phyloP scores from a whole-genome alignment of 805 yeast species.

The Myxozyma melibiosi region DNA sequence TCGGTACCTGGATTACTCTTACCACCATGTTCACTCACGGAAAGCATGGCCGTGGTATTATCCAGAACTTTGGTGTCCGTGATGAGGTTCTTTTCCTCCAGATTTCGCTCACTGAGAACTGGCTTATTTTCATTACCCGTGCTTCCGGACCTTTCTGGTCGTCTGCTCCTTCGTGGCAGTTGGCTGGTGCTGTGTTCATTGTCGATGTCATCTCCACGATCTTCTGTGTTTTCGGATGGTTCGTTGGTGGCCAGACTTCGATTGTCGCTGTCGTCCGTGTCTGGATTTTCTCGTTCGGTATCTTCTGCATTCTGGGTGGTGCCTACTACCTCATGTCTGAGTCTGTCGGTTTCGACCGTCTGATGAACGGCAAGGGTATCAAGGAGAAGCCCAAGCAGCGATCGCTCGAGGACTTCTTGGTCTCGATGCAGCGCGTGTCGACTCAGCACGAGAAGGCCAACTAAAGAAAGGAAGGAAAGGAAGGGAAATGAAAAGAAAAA shows the following conservation, averaged over 20 bases:
- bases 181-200: constrained; percentile 86
- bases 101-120: constrained; percentile 93
- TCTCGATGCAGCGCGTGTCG: constrained; percentile 66
- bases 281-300: constrained; percentile 96
- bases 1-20: constrained; percentile 90
- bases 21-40: constrained; percentile 83
- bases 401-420: constrained; percentile 61
- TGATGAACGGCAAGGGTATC: constrained; percentile 56
- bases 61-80: constrained; percentile 92
- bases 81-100: constrained; percentile 94
- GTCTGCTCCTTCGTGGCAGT: constrained; percentile 93
- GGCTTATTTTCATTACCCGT: constrained; percentile 96
- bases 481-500: neutral
- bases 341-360: constrained; percentile 51
- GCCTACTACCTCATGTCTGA: constrained; percentile 90
- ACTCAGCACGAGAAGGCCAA: constrained; percentile 64
- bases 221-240: constrained; percentile 95
- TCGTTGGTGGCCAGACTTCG: constrained; percentile 97
- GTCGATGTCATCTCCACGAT: constrained; percentile 91
- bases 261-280: constrained; percentile 91
- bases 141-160: constrained; percentile 99
- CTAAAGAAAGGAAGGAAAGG: constrained; percentile 15
- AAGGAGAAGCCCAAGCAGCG: constrained; percentile 50
- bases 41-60: constrained; percentile 77
- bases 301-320: constrained; percentile 95